Evolutionary conservation across 2,329 filamentous ascomycete genomes (phyloP), one percentile per base, ranked within the genome.

Genomic region (Colletotrichum trifolii): DNA sequence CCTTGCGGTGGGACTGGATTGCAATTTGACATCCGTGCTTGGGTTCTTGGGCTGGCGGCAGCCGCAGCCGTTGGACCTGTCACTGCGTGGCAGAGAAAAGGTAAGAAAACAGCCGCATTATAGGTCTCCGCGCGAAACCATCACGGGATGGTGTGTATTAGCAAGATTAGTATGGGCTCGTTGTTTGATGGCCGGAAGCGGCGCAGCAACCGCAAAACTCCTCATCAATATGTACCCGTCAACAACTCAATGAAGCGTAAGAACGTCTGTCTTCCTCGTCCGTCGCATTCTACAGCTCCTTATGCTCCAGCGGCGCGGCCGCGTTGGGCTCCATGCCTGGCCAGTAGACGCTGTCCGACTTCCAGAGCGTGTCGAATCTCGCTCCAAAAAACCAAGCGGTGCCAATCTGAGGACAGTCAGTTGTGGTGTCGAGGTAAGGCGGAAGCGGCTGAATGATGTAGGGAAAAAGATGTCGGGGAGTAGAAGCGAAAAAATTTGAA

Each of bases 1-100:
- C 60, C 54, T 67, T 80, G 78, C 77, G 65, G 58, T 25, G 78
- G 79, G 89, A 89, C 90, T 87, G 87, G 84, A 91, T 95, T 96
- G 94, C 89, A 97, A 97, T 97, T 97, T 97, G 94, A 97, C 94
- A 97, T 97, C 92, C 91, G 92, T 97, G 94, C 94, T 95, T 81
- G 70, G 36, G 39, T 35, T 47, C 25, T 3, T 39, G n/a, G 4
- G 13, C 38, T 8, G 15, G 9, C 7, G 2, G 7, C 45, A 11
- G 42, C 7, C 7, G 10, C 25, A 5, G 25, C 25, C 25, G 25
- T 25, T 25, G 25, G 25, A 25, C 25, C 25, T 25, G 25, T 25
- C 25, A 38, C 10, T 3, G 42, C 10, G 33, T 53, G 7, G 13
- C 40, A 12, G 11, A 15, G 34, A 43, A 2, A 13, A 8, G 9